Evolutionary conservation across 306 rosid genomes (phyloP), one percentile per base, ranked within the genome.

Genomic region (Argentina anserina): DNA sequence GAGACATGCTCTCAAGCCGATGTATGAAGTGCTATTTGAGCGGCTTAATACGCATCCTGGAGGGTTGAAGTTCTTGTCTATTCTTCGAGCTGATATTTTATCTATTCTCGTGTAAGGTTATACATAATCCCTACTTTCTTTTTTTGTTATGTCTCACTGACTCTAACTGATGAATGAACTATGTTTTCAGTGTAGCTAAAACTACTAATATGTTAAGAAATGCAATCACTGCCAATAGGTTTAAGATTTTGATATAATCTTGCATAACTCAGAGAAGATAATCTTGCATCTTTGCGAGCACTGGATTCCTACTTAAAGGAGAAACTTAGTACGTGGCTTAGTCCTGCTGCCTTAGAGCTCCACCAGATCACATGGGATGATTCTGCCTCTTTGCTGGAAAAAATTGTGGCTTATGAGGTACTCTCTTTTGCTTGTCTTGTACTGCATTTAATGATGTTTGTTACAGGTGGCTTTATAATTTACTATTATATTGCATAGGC

Each of bases 301-400:
- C 18, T 93, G 87, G 98, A 90, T 81, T 87, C 96, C 76, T 82
- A 91, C 82, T 85, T 93, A 66, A 87, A 89, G 85, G 98, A 90
- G 79, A 93, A 93, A 75, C 87, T 93, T 70, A 76, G 85, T 73
- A 90, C 90, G 1, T 90, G 97, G 97, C 96, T 93, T 66, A 90
- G 94, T 85, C 98, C 98, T 72, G 98, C 98, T 85, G 82, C 91
- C 66, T 86, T 90, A 83, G 97, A 90, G 90, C 97, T 93, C 79
- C 98, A 90, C 72, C 98, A 90, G 66, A 93, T 93, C 72, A 93
- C 98, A 69, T 93, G 98, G 98, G 92, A 89, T 71, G 93, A 93
- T 79, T 88, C 98, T 70, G 98, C 98, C 85, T 93, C 98, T 79
- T 86, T 93, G 70, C 84, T 93, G 79, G 98, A 93, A 81, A 93